Evolutionary conservation across 2,329 filamentous ascomycete genomes (phyloP), one percentile per base, ranked within the genome.

Genomic region (Trichoderma afroharzianum): DNA sequence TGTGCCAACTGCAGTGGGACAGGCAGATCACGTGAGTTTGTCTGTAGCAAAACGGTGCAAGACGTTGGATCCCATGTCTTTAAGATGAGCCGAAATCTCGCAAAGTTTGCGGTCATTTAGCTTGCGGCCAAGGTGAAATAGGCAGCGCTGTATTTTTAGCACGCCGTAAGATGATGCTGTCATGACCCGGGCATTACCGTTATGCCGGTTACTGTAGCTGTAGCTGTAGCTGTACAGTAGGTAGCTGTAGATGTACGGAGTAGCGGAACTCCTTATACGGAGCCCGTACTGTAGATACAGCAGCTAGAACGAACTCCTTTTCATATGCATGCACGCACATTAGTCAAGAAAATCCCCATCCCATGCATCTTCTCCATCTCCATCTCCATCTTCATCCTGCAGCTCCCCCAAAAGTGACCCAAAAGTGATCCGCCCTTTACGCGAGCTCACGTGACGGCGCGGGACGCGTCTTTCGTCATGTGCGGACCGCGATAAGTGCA

Each of bases 391-490:
- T 43, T 43, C 39, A 18, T 43, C 47, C 61, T 71, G 63, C 28
- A 64, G 39, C 61, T 63, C 59, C 28, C 57, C 28, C 39, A 36
- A 36, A 36, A 36, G 33, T 36, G 33, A 36, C 33, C 15, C 39
- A 9, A 43, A 43, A 24, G 66, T 47, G 57, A 33, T 61, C 36
- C 47, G 47, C 76, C 77, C 76, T 82, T 76, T 79, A 81, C 80
- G 77, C 79, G 80, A 15, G 14, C 14, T 75, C 81, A 82, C 81
- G 81, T 82, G 81, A 74, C 2, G 6, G 11, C 77, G 79, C 75
- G 80, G 72, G 64, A 74, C 80, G 80, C 77, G 78, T 78, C 76
- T 74, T 71, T 62, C 33, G 58, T 59, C 55, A 33, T 61, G 55
- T 26, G 24, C 50, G 39, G 63, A 67, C 50, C 66, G 36, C 57